Conservation (phyloP, 2,329 filamentous ascomycete genomes). For the Trichoderma pleuroti region DNA sequence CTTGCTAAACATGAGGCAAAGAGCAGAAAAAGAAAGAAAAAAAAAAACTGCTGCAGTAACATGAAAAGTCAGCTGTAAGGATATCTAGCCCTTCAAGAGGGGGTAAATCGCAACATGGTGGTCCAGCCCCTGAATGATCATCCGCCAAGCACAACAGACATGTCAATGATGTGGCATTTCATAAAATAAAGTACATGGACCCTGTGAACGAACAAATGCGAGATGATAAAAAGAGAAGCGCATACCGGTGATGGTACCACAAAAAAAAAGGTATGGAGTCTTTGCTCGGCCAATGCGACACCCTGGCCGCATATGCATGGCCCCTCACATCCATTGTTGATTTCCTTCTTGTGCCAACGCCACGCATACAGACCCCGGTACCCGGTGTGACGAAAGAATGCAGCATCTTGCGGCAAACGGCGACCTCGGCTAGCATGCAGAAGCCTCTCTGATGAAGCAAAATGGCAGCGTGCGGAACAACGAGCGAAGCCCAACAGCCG, state of each 20-base stretch:
- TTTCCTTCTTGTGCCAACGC: background rate
- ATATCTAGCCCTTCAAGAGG: background rate
- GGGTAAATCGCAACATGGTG: background rate
- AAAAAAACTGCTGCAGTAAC: no score
- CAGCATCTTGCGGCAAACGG: background rate
- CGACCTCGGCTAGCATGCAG: background rate
- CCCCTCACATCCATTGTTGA: background rate
- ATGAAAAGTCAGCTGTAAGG: background rate
- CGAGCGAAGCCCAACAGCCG: background rate
- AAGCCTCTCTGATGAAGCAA: background rate
- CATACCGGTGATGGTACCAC: background rate
- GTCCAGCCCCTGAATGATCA: background rate
- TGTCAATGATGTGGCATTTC: no score
- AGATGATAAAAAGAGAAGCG: background rate
- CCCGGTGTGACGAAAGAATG: background rate
- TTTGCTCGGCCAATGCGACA: constrained; percentile 2
- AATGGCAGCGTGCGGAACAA: background rate
- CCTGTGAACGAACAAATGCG: background rate
- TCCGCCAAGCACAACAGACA: background rate
- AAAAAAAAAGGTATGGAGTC: background rate
- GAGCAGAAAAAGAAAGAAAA: no score
- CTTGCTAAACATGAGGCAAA: no score
- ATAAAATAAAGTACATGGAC: background rate
- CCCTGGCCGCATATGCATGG: background rate
- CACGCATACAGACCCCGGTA: background rate